Conservation (phyloP, 2,329 filamentous ascomycete species). For the Aspergillus hortae region DNA sequence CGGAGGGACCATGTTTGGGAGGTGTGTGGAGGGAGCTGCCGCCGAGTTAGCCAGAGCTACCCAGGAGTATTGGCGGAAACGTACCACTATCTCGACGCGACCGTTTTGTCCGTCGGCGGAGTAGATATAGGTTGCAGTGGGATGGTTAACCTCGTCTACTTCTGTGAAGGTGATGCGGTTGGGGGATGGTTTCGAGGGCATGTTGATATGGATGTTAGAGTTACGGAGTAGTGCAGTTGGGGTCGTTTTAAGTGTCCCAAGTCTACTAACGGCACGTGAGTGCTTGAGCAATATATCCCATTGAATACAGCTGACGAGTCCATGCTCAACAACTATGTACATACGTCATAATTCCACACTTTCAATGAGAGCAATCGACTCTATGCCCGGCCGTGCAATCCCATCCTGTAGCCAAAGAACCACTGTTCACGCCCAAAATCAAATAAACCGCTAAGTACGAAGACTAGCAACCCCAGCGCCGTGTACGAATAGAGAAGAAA, state of each 20-base stretch:
- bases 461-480: constrained; percentile 33
- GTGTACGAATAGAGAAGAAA: constrained; percentile 14
- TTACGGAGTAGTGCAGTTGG: too few species aligned
- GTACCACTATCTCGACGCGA: constrained; percentile 46
- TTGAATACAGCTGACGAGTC: too few species aligned
- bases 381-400: constrained; percentile 15
- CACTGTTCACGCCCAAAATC: constrained; percentile 13
- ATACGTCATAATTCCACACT: constrained; percentile 9
- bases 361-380: constrained; percentile 13
- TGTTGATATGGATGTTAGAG: not conserved
- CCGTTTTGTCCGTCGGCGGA: constrained; percentile 24
- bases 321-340: too few species aligned
- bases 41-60: too few species aligned
- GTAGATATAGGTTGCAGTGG: constrained; percentile 49
- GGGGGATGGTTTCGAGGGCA: constrained; percentile 10
- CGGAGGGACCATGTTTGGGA: constrained; percentile 21
- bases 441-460: constrained; percentile 18
- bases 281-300: too few species aligned
- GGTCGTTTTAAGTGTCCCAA: too few species aligned
- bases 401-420: constrained; percentile 19
- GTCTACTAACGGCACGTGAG: not conserved
- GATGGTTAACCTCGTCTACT: constrained; percentile 49
- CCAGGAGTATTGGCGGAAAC: constrained; percentile 5
- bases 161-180: constrained; percentile 28
- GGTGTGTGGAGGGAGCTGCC: not conserved